These are phyloP conservation scores for Sphagnum magellanicum DNA, from an alignment of 228 moss, liverwort and hornwort genomes.

Conservation along the genomic window DNA sequence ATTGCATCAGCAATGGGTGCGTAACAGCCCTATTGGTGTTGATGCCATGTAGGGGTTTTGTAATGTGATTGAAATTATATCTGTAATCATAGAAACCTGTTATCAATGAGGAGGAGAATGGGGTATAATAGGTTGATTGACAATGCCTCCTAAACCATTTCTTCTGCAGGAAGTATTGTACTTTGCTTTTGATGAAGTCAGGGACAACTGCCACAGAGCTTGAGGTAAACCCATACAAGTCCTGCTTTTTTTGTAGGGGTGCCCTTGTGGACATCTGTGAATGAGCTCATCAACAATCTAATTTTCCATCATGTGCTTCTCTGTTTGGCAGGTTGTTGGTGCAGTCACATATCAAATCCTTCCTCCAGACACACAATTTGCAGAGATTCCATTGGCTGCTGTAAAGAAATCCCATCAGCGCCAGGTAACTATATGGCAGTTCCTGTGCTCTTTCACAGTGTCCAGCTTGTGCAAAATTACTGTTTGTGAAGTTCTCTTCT, in stretches of 20 bases:
- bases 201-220: conserved; percentile 13
- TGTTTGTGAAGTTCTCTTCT: not conserved
- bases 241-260: no score
- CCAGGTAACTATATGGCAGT: conserved; percentile 31
- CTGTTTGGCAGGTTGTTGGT: conserved; percentile 24
- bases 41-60: not conserved
- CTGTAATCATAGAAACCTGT: no score
- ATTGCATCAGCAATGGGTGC: conserved; percentile 63
- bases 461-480: no score
- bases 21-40: conserved; percentile 5
- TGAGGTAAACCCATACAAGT: conserved; percentile 11
- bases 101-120: not conserved
- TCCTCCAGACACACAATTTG: conserved; percentile 70
- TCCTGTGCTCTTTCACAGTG: no score
- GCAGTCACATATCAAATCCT: conserved; percentile 85
- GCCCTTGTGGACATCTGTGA: no score
- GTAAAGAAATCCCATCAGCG: conserved; percentile 56
- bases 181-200: conserved; percentile 37
- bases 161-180: conserved; percentile 67
- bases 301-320: no score
- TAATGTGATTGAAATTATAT: not conserved
- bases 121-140: not conserved
- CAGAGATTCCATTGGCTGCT: conserved; percentile 78
- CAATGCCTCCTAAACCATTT: not conserved
- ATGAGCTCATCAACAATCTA: no score